Base-by-base conservation (phyloP, 2,329 filamentous ascomycete species). In the Lachnellula hyalina region DNA sequence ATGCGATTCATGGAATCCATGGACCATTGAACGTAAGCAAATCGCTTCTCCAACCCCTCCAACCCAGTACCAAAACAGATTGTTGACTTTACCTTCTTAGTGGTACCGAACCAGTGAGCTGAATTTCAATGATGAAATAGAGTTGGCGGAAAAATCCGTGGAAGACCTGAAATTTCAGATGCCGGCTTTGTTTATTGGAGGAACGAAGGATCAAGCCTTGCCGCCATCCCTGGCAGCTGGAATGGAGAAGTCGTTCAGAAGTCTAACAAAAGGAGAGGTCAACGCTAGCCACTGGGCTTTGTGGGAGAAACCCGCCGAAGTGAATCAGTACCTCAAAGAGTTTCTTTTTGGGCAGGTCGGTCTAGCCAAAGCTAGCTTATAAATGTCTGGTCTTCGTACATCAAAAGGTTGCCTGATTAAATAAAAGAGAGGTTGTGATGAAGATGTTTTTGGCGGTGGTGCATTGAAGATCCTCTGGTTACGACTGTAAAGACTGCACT, bases 221-320 rank as follows among this genome's bases (percentile, higher is more conserved):
- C 87, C 85, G 54, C 84, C 89, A 0, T 74, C 77, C 40, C 82
- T 96, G 81, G 80, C 86, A 1, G 73, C 71, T 23, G 81, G 81
- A 0, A 96, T 96, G 90, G 84, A 84, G 19, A 75, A 77, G 60
- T 74, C 75, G 59, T 83, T 93, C 56, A 78, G 83, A 28, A 62
- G 53, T 47, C 71, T 95, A 65, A 87, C 81, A 7, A 77, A 79
- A 57, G 78, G 74, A 8, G 82, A 88, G 68, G 85, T 96, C 52
- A 72, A 85, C 36, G 79, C 86, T 0, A 76, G 79, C 17, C 94
- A 97, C 72, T 97, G 93, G 93, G 89, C 86, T 46, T 73, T 96
- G 68, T 85, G 83, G 76, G 83, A 96, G 75, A 82, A 81, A 60
- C 79, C 86, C 0, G 80, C 77, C 21, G 82, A 86, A 63, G 82